Percentiles rank a stretch among this genome's conserved stretches.
Conservation (phyloP, 2,329 filamentous ascomycete species). For the Spiromastix sp. region DNA sequence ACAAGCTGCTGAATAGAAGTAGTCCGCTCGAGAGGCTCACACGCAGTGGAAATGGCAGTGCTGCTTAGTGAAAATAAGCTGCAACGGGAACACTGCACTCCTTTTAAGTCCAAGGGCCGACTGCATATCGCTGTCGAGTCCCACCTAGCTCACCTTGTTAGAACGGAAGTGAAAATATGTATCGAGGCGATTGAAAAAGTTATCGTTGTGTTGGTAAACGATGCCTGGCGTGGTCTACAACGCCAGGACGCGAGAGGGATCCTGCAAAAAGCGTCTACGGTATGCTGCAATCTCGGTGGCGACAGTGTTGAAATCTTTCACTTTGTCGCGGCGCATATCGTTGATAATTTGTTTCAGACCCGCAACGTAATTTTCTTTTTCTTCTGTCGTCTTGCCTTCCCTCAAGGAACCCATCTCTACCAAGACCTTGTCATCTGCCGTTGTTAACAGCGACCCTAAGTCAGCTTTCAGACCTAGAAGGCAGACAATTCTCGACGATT, state of each 20-base stretch:
- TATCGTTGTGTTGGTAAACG: no score
- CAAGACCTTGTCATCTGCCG: conserved; percentile 41
- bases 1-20: no score
- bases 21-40: no score
- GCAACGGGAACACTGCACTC: no score
- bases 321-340: conserved; percentile 37
- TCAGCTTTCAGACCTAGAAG: conserved; percentile 20
- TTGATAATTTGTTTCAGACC: conserved; percentile 40
- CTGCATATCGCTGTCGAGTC: no score
- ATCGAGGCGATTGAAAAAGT: no score
- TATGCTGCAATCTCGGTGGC: conserved; percentile 40
- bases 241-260: conserved; percentile 35
- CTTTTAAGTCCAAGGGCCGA: no score
- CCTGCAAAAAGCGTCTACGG: conserved; percentile 40
- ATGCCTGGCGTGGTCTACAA: no score
- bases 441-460: conserved; percentile 27
- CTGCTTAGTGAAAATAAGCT: no score
- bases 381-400: conserved; percentile 35
- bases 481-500: background rate
- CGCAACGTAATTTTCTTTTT: conserved; percentile 33
- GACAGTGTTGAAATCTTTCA: conserved; percentile 41
- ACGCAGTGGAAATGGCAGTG: no score
- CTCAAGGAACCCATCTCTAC: conserved; percentile 38
- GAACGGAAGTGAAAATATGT: no score
- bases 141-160: no score